Base-by-base conservation (phyloP, 2,329 filamentous ascomycete genomes). In the Calonectria pseudoturangicola region DNA sequence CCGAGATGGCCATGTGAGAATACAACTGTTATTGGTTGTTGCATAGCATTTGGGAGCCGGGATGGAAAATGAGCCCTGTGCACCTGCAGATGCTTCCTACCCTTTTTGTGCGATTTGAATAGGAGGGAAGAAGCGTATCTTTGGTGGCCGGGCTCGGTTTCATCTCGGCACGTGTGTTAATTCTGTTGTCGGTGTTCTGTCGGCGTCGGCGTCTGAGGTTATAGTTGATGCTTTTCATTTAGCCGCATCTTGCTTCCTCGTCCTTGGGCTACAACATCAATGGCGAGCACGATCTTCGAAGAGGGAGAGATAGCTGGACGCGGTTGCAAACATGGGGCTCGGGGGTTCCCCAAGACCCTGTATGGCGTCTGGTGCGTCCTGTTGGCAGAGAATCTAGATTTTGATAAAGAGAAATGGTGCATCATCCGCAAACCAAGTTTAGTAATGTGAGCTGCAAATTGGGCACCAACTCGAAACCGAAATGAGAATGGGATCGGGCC, bases 1-100 rank as follows among this genome's bases (percentile, higher is more conserved):
- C 95, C 43, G 96, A 98, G 86, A 98, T 98, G 96, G 96, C 96
- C 76, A 98, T 98, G 93, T 98, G 81, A 89, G 70, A 51, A 47
- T 12, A 71, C 63, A 10, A 67, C 25, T 39, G 16, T 27, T 66
- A 67, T 73, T 69, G 72, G 69, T 70, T 69, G 68, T 76, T 77
- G 75, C 76, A 80, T 80, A 79, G 76, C 74, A 79, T 77, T 74
- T 74, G 27, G 56, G 50, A 58, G 73, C 72, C 77, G 76, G 74
- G 68, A 67, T 65, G 71, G 68, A 56, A 63, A 64, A 75, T 66
- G 56, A 71, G 68, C 30, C 33, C 36, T 25, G 51, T 36, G 62
- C 43, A 51, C 25, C 48, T 48, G 51, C 43, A 65, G 18, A 33
- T 67, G 25, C 63, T 68, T 71, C 60, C 62, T 65, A 36, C 58